Percentiles rank a stretch among this genome's conserved stretches.
These are phyloP conservation scores for Tremella fuciformis DNA, from an alignment of 768 basidiomycete species.

Conservation along the genomic window DNA sequence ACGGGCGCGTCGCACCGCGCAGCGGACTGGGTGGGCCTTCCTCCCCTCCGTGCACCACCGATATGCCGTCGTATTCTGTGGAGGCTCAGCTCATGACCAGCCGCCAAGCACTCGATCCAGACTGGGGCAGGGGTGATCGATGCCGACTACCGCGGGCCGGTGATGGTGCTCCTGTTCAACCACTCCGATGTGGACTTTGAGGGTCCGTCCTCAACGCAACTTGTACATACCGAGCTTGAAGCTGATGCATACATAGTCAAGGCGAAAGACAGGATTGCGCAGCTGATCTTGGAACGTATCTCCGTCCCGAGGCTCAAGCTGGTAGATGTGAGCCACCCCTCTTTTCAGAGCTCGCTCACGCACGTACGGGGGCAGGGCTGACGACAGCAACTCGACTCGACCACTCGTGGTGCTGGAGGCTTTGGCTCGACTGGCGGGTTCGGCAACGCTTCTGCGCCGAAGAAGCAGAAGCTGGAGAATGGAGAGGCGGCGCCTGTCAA, in stretches of 20 bases:
- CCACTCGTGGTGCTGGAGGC: conserved; percentile 75
- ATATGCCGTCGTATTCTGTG: not conserved
- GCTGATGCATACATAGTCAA: conserved; percentile 60
- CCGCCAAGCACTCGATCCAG: conserved; percentile 95
- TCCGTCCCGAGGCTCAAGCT: conserved; percentile 79
- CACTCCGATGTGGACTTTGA: conserved; percentile 83
- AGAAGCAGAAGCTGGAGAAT: conserved; percentile 18
- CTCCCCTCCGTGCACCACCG: not conserved
- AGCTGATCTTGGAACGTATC: conserved; percentile 88
- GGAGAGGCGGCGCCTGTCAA: conserved; percentile 4
- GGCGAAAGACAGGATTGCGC: conserved; percentile 92
- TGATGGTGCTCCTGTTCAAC: conserved; percentile 92
- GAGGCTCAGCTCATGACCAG: conserved; percentile 54
- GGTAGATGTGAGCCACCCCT: conserved; percentile 66
- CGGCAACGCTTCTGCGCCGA: conserved; percentile 20
- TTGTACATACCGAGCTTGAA: not conserved
- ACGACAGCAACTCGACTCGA: conserved; percentile 74
- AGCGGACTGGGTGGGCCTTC: conserved; percentile 78
- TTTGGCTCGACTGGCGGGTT: conserved; percentile 93
- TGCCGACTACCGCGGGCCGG: conserved; percentile 87
- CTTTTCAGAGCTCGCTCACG: not conserved
- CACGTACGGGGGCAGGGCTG: not conserved
- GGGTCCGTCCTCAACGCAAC: conserved; percentile 55
- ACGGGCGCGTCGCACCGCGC: conserved; percentile 93
- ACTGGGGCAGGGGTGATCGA: conserved; percentile 98